Percentiles rank a stretch among this genome's conserved stretches.
Conservation (phyloP, 1,284 basidiomycete genomes). For the Cutaneotrichosporon curvatum region DNA sequence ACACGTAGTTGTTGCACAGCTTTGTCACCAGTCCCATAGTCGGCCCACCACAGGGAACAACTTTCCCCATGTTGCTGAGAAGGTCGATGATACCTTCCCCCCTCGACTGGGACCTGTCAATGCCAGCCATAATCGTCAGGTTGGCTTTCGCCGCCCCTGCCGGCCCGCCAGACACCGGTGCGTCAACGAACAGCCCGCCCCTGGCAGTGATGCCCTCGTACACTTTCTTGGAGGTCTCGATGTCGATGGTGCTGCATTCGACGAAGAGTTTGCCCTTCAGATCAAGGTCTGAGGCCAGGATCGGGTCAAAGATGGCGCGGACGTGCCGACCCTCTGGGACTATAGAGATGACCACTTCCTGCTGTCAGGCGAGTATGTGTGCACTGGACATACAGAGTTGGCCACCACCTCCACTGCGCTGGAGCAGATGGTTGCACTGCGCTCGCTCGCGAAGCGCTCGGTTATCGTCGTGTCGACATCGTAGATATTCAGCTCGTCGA, state of each 20-base stretch:
- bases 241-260: slow-evolving; percentile 9
- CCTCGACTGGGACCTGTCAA: slow-evolving; percentile 1
- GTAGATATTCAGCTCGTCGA: not conserved
- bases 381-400: not conserved
- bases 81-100: not conserved
- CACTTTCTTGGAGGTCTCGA: not conserved
- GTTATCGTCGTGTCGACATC: not conserved
- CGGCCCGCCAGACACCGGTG: slow-evolving; percentile 10
- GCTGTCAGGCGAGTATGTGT: not conserved
- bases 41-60: slow-evolving; percentile 9
- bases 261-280: slow-evolving; percentile 7
- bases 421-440: not conserved
- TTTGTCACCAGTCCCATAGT: slow-evolving; percentile 8
- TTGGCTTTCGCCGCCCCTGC: not conserved
- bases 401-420: slow-evolving; percentile 2
- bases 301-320: not conserved
- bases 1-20: slow-evolving; percentile 14
- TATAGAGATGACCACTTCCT: slow-evolving; percentile 8
- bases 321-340: slow-evolving; percentile 9
- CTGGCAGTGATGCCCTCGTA: not conserved
- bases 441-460: not conserved
- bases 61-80: slow-evolving; percentile 7
- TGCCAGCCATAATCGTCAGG: slow-evolving; percentile 10
- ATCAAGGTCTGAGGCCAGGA: not conserved
- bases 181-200: slow-evolving; percentile 7